Evolutionary conservation across 1,284 basidiomycete species (phyloP), one percentile per base, ranked within the genome.

Genomic region (Sanghuangporus baumii): DNA sequence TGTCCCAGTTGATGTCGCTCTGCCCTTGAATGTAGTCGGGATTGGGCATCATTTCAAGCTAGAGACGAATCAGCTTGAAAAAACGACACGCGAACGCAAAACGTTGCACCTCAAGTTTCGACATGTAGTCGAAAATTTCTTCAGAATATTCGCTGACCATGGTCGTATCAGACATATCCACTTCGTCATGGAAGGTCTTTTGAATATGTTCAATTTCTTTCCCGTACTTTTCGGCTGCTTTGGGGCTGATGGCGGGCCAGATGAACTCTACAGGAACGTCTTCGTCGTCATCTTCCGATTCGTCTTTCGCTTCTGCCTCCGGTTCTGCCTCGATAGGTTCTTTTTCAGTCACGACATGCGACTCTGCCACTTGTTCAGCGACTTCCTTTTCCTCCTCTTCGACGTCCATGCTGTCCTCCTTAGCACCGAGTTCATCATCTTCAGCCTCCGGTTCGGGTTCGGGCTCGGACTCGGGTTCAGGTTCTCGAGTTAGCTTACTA

Each of bases 111-210:
- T 98, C 94, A 57, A 97, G 84, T 61, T 91, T 84, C 66, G 81
- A 81, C 97, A 99, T 99, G 77, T 99, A 98, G 65, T 85, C 82
- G 71, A 99, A 99, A 72, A 99, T 99, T 65, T 99, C 96, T 36
- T 96, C 93, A 31, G 95, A 85, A 73, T 99, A 99, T 75, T 99
- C 97, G 54, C 95, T 94, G 23, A 97, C 95, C 96, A 99, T 98
- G 9, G 93, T 94, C 31, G 91, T 91, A 76, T 99, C 97, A 68
- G 87, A 87, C 71, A 89, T 82, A 71, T 98, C 95, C 26, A 91
- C 80, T 61, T 92, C 87, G 66, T 94, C 92, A 51, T 87, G 81
- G 75, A 93, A 91, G 47, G 78, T 78, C 57, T 86, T 81, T 69
- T 87, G 88, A 67, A 96, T 80, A 16, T 83, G 81, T 16, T 87